These are phyloP conservation scores for Rhizophagus sp. DNA, from an alignment of 192 early-diverging fungal species.

Conservation along the genomic window DNA sequence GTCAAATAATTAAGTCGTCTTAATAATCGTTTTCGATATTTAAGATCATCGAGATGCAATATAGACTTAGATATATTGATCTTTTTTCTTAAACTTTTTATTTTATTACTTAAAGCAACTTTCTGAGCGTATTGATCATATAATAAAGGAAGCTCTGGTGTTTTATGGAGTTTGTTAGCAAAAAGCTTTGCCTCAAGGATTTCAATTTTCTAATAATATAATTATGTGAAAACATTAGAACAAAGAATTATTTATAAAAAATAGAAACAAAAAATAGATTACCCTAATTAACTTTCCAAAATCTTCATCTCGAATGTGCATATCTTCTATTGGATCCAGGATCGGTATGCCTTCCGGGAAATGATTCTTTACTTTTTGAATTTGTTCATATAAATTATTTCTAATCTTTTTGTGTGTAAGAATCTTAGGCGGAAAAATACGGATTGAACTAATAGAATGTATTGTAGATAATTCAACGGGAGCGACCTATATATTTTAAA, in stretches of 20 bases:
- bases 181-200: constrained; percentile 70
- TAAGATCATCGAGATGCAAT: constrained; percentile 91
- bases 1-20: constrained; percentile 89
- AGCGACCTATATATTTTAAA: constrained; percentile 50
- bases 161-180: constrained; percentile 59
- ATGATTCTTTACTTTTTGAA: constrained; percentile 72
- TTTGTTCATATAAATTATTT: constrained; percentile 63
- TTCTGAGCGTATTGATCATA: constrained; percentile 70
- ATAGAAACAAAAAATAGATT: constrained; percentile 55
- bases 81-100: constrained; percentile 70
- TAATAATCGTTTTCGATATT: constrained; percentile 86
- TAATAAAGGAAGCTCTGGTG: constrained; percentile 54
- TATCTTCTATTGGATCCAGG: constrained; percentile 90
- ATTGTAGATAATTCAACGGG: constrained; percentile 76
- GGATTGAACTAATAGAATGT: constrained; percentile 72
- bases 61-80: constrained; percentile 79
- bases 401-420: constrained; percentile 59
- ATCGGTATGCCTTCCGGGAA: constrained; percentile 78
- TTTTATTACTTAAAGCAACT: constrained; percentile 54
- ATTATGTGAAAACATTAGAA: neutral
- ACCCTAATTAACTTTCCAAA: constrained; percentile 75
- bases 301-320: constrained; percentile 80
- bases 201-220: constrained; percentile 57
- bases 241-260: neutral
- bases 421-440: constrained; percentile 77